Conservation (phyloP, 192 early-diverging fungal species). For the Podila epicladia region DNA sequence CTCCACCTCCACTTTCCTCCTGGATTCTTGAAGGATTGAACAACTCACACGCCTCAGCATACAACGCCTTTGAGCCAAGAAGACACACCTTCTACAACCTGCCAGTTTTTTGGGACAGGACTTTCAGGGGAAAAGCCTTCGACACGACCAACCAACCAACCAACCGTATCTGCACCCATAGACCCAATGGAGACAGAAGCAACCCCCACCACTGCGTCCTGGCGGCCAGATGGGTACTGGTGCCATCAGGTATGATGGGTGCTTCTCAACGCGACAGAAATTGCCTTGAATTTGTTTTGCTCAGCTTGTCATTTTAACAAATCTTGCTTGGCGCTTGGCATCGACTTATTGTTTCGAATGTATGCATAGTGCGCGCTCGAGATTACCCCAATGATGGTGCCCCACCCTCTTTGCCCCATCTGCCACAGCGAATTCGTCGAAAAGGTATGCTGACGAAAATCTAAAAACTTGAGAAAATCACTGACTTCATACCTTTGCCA, state of each 20-base stretch:
- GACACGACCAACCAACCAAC: neutral
- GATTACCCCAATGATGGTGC: constrained; percentile 69
- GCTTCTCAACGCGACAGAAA: neutral
- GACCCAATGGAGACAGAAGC: neutral
- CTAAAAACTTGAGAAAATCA: neutral
- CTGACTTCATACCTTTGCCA: neutral
- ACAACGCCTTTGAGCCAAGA: no score
- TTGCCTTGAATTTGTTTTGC: no score
- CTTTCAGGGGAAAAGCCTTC: no score
- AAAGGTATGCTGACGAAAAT: constrained; percentile 62
- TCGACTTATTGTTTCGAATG: neutral
- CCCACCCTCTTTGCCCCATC: constrained; percentile 77
- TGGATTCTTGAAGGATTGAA: no score
- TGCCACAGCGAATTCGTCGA: constrained; percentile 87
- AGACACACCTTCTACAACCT: no score
- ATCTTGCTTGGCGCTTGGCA: neutral
- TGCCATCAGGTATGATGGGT: constrained; percentile 42
- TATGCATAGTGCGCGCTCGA: constrained; percentile 29
- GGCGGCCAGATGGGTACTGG: constrained; percentile 32
- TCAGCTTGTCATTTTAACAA: neutral
- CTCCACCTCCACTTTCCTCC: no score
- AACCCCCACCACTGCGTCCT: neutral
- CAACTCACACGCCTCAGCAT: no score
- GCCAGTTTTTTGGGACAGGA: no score
- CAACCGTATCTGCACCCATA: neutral